These are phyloP conservation scores for Fusarium poae DNA, from an alignment of 2,329 filamentous ascomycete genomes.

Conservation along the genomic window DNA sequence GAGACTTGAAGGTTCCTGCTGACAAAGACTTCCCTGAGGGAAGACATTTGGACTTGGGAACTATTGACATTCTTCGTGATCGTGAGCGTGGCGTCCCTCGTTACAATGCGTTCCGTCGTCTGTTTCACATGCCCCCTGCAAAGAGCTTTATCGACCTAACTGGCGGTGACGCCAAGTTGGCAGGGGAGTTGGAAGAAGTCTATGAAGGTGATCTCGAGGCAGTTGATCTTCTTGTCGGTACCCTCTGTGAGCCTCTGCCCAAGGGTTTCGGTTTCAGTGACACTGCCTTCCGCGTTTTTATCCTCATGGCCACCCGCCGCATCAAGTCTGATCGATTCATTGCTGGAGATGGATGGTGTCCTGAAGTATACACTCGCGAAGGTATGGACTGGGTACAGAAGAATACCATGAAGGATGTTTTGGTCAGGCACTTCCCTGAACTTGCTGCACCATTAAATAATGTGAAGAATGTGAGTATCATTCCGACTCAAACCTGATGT, in stretches of 20 bases:
- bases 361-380: slow-evolving; percentile 30
- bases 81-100: slow-evolving; percentile 32
- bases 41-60: slow-evolving; percentile 25
- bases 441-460: slow-evolving; percentile 19
- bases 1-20: slow-evolving; percentile 8
- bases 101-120: slow-evolving; percentile 29
- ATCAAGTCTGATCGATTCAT: slow-evolving; percentile 36
- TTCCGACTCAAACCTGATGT: accelerated
- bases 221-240: slow-evolving; percentile 19
- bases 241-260: slow-evolving; percentile 21
- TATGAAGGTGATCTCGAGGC: slow-evolving; percentile 21
- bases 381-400: slow-evolving; percentile 33
- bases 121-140: slow-evolving; percentile 23
- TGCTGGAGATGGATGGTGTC: slow-evolving; percentile 29
- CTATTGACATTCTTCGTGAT: slow-evolving; percentile 34
- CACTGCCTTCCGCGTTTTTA: slow-evolving; percentile 31
- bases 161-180: slow-evolving; percentile 17
- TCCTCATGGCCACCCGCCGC: slow-evolving; percentile 27
- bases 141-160: slow-evolving; percentile 24
- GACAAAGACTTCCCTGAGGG: slow-evolving; percentile 25
- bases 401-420: slow-evolving; percentile 33
- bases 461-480: slow-evolving; percentile 14
- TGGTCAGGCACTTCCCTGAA: slow-evolving; percentile 32
- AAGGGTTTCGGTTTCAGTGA: slow-evolving; percentile 30
- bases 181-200: slow-evolving; percentile 14